Evolutionary conservation across 805 yeast species (phyloP), one percentile per base, ranked within the genome.

Genomic region (Metschnikowia kunwiensis): DNA sequence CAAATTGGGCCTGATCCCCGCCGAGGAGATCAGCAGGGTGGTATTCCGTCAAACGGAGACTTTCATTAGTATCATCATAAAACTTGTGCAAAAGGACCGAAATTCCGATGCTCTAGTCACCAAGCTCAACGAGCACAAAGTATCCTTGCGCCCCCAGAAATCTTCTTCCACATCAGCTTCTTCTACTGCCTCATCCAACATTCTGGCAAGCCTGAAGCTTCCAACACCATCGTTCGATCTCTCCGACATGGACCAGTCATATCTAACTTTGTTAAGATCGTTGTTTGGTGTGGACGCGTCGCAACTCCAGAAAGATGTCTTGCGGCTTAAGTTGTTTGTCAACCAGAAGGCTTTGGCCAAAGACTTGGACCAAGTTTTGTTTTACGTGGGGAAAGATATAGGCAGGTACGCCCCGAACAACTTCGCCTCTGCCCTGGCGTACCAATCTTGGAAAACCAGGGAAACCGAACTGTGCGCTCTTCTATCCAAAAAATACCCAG

Each of bases 251-350:
- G 74, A 77, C 13, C 66, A 70, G 41, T 70, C 78, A 1, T 33
- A 53, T 35, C 40, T 65, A 7, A 33, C 19, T n/a, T 58, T 74
- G 16, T 49, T 84, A 7, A 69, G 65, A 24, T 55, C 60, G 3
- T 36, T 82, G n/a, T 80, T 83, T 50, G 50, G 54, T 4, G 63
- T 77, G 2, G 76, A 77, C 32, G 65, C 60, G 3, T 46, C 64
- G 1, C 64, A 67, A 34, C 40, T 84, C 8, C 87, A 82, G 49
- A 71, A 67, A 26, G 86, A 79, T 49, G 56, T 81, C 2, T 55
- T 65, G 27, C 58, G 58, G 19, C 52, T 64, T 28, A 74, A 71
- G 42, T 65, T 61, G 13, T 18, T 51, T 2, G 61, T 76, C 1
- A 63, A 63, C 8, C 74, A 69, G 29, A 57, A 66, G 31, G 47